Base-by-base conservation (phyloP, 805 yeast species). In the Kregervanrija fluxuum region DNA sequence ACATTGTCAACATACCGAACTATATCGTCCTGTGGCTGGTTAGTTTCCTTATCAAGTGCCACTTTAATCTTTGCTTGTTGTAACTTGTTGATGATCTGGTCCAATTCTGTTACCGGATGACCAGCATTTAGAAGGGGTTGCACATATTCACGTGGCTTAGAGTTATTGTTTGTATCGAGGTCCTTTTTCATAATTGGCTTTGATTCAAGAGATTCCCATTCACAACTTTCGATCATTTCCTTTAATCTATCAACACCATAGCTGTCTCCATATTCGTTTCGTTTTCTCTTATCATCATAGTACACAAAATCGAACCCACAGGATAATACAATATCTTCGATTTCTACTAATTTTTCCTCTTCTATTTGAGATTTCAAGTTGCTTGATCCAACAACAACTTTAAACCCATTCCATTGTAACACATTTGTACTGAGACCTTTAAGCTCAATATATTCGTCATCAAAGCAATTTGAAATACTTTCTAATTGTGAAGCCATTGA, bases 201-300 rank as follows among this genome's bases (percentile, higher is more conserved):
- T 9, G 33, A 13, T 12, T 14, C 17, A 16, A 37, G 37, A 30
- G 33, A 11, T 4, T 58, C 52, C 80, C 80, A 75, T 32, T 68
- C 72, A 45, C 69, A 72, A 4, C 68, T 59, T 32, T 72, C 66
- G 9, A 75, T 45, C 1, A 72, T 48, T 45, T 73, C 77, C 11
- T 47, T 44, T 2, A 75, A 42, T 40, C 79, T 46, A 40, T 62
- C 67, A 40, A 54, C 61, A 0, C 79, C 79, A 3, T 56, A n/a
- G 14, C 49, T 55, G 30, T 71, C 76, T 13, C 52, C 54, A 41
- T 38, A 66, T 48, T 69, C 70, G 48, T 66, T 46, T 5, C 30
- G 61, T n/a, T 33, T 41, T 0, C 72, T 71, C 2, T 50, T 22
- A 8, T 59, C 59, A 13, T 51, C 47, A 33, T 65, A 61, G 42